phyloP scores from a whole-genome alignment of 768 basidiomycete genomes.

The Hysterangium stoloniferum region DNA sequence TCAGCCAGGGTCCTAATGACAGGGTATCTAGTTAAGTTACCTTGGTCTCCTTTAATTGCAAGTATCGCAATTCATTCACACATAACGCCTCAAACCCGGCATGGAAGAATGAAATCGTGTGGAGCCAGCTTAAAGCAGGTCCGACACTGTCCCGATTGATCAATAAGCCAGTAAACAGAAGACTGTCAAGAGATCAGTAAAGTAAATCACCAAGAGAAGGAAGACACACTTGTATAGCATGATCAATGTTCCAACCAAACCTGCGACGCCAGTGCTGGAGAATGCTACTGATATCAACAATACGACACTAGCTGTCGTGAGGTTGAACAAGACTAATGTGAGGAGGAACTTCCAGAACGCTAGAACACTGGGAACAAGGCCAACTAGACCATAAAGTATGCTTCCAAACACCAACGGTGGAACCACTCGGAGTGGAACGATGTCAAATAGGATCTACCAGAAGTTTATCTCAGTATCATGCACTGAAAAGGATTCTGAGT shows the following conservation, averaged over 20 bases:
- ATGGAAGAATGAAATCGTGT: conserved; percentile 95
- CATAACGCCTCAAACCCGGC: conserved; percentile 95
- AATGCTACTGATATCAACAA: conserved; percentile 87
- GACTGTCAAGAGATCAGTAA: conserved; percentile 26
- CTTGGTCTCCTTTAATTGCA: conserved; percentile 87
- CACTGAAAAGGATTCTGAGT: background rate
- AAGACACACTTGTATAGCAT: conserved; percentile 93
- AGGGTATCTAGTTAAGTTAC: conserved; percentile 28
- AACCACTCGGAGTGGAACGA: conserved; percentile 87
- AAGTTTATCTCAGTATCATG: background rate
- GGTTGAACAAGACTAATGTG: conserved; percentile 90
- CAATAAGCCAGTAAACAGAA: conserved; percentile 90
- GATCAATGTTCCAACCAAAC: conserved; percentile 86
- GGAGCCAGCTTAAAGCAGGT: conserved; percentile 70
- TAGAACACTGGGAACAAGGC: conserved; percentile 82
- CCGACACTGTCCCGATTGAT: conserved; percentile 89
- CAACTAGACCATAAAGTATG: conserved; percentile 91
- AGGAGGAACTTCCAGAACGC: conserved; percentile 99
- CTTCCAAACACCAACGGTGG: conserved; percentile 94
- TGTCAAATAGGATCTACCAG: conserved; percentile 83
- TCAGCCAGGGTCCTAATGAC: background rate
- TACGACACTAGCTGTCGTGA: conserved; percentile 90
- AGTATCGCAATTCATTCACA: conserved; percentile 94
- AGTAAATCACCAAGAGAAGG: background rate
- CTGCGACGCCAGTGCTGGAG: conserved; percentile 80